These are phyloP conservation scores for Coemansia sp. DNA, from an alignment of 192 early-diverging fungal species.

Conservation along the genomic window DNA sequence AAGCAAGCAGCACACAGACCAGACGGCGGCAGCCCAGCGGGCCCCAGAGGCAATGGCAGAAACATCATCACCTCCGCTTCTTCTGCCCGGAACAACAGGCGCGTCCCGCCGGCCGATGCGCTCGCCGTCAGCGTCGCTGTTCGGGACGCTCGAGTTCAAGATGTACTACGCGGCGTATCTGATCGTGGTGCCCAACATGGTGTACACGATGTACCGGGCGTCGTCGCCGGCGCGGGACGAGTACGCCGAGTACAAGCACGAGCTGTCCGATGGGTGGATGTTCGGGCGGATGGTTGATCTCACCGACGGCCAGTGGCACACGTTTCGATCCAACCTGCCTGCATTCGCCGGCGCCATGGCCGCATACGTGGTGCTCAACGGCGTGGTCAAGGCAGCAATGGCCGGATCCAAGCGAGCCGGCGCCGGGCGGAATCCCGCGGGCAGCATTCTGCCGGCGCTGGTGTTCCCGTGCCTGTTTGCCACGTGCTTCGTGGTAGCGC, in stretches of 20 bases:
- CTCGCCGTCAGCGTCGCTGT: conserved; percentile 58
- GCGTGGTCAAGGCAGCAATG: conserved; percentile 3
- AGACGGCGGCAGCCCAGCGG: background rate
- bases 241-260: conserved; percentile 40
- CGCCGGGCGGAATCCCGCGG: no score
- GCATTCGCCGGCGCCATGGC: conserved; percentile 33
- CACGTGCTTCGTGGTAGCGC: conserved; percentile 60
- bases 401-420: no score
- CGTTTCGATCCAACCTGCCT: conserved; percentile 59
- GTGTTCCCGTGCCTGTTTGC: conserved; percentile 65
- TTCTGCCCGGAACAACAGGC: conserved; percentile 24
- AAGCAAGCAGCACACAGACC: background rate
- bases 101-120: conserved; percentile 76
- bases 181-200: conserved; percentile 65
- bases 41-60: background rate
- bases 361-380: conserved; percentile 37
- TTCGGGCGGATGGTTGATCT: conserved; percentile 63
- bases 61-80: background rate
- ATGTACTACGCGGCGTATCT: conserved; percentile 67
- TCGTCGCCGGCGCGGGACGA: conserved; percentile 42
- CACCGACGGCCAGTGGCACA: conserved; percentile 52
- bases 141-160: conserved; percentile 74
- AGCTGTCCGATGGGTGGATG: conserved; percentile 70
- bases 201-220: conserved; percentile 59
- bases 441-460: conserved; percentile 33